phyloP scores from a whole-genome alignment of 1,139 yeast genomes.

The Suhomyces kunorum region DNA sequence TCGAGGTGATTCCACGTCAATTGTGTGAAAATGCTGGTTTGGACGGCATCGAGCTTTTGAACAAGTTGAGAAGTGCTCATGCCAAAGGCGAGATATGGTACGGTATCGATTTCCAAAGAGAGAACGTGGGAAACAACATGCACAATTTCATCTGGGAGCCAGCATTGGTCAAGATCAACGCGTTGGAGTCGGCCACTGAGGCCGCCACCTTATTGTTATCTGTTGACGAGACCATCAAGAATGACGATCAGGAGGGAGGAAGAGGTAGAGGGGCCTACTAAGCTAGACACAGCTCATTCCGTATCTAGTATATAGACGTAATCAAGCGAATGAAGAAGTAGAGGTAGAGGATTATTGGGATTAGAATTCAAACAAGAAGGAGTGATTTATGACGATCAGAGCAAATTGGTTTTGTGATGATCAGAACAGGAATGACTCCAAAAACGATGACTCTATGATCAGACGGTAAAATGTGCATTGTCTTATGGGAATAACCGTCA shows the following conservation, averaged over 20 bases:
- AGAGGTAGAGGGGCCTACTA: slow-evolving; percentile 63
- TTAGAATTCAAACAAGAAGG: neutral
- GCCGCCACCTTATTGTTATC: slow-evolving; percentile 90
- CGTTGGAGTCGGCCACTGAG: slow-evolving; percentile 95
- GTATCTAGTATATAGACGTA: slow-evolving; percentile 6
- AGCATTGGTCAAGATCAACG: slow-evolving; percentile 87
- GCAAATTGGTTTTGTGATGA: too few relatives aligned
- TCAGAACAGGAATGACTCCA: too few relatives aligned
- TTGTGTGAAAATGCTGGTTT: slow-evolving; percentile 97
- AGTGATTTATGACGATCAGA: too few relatives aligned
- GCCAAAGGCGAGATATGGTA: slow-evolving; percentile 90
- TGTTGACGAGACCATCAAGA: slow-evolving; percentile 93
- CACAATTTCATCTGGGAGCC: slow-evolving; percentile 97
- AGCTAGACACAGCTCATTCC: slow-evolving; percentile 1
- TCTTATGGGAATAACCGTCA: too few relatives aligned
- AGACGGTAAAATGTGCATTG: too few relatives aligned
- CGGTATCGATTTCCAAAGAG: slow-evolving; percentile 90
- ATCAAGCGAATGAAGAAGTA: slow-evolving; percentile 2
- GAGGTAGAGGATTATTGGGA: too few relatives aligned
- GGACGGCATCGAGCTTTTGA: slow-evolving; percentile 90
- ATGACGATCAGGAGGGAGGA: slow-evolving; percentile 63
- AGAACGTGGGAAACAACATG: slow-evolving; percentile 81
- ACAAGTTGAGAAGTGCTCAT: slow-evolving; percentile 88
- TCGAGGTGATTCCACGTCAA: slow-evolving; percentile 96
- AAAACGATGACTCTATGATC: too few relatives aligned